Base-by-base conservation (phyloP, 1,284 basidiomycete genomes). In the Trichosporon ovoides region DNA sequence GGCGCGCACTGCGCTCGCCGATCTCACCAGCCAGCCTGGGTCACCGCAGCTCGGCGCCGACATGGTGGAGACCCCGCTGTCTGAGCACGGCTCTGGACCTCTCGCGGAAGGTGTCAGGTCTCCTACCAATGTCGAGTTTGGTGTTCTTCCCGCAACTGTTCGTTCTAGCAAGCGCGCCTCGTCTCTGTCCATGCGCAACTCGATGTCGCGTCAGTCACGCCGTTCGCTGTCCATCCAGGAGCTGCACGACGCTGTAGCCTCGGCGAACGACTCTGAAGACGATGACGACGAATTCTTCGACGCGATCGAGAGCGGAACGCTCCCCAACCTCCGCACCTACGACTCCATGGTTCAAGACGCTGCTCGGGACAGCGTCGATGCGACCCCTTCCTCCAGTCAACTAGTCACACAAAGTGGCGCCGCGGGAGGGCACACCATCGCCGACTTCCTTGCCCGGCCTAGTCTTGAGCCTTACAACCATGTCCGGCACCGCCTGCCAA, bases 271-370 rank as follows among this genome's bases (percentile, higher is more conserved):
- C 1, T 64, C 63, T 11, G 78, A 80, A 35, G 91, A 94, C 64
- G 89, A 91, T 53, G 91, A 94, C 69, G 93, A 98, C 78, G 93
- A 98, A 77, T 98, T 98, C 78, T 98, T 96, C 70, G 95, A 98
- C 73, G 93, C 94, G 18, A 93, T 97, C 69, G 95, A 98, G 71
- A 79, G 85, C 11, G 88, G 87, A 56, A 83, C 81, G 31, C 79
- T 94, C 0, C 88, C 89, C 64, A 74, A 74, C 58, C 80, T 92
- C 5, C 78, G 87, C 38, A 81, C 92, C 22, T 82, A 83, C 52
- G 81, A 86, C 38, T 80, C 83, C 7, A 82, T 91, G 35, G 73
- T 77, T 10, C 64, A 80, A 66, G 22, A 69, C 69, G 14, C 70
- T 68, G 7, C 43, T 2, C 24, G 43, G 14, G 43, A 48, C 28